Percentiles rank a stretch among this genome's conserved stretches.
Evolutionary conservation across 805 yeast genomes (phyloP).

Genomic region (Nematodospora valgi): DNA sequence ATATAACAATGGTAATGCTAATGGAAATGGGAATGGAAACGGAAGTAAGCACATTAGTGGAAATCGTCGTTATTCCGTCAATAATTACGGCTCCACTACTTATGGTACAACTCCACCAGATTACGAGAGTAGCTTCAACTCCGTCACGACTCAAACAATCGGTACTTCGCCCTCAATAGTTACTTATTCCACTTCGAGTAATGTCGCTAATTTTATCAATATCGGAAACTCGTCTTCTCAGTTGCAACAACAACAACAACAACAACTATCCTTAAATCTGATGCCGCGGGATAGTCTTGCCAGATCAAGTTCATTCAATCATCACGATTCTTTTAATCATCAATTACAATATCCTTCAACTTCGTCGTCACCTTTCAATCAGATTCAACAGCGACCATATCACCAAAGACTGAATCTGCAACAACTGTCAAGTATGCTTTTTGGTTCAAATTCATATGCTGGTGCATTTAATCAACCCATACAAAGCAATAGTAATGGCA

Average conservation of each 20-base stretch:
- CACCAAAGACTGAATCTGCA: conserved; percentile 2
- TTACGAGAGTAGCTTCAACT: not conserved
- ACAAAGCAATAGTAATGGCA: not conserved
- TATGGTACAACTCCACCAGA: not conserved
- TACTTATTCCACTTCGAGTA: conserved; percentile 1
- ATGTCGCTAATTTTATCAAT: conserved; percentile 12
- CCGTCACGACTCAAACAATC: no score
- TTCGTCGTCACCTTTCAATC: not conserved
- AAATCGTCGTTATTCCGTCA: not conserved
- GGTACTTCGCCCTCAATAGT: conserved; percentile 3
- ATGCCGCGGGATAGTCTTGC: not conserved
- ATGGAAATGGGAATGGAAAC: conserved; percentile 7
- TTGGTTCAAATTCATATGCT: conserved; percentile 8
- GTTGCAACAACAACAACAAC: conserved; percentile 5
- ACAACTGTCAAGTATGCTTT: not conserved
- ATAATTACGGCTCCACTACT: not conserved
- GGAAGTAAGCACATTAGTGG: no score
- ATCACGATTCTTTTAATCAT: conserved; percentile 10
- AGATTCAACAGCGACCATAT: not conserved
- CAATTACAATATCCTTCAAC: not conserved
- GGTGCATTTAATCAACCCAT: conserved; percentile 3
- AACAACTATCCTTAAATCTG: not conserved
- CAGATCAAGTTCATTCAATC: conserved; percentile 1
- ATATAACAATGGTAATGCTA: conserved; percentile 5
- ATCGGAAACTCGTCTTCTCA: conserved; percentile 5